phyloP scores from a whole-genome alignment of 495 filamentous ascomycete species.

The Echria macrotheca region DNA sequence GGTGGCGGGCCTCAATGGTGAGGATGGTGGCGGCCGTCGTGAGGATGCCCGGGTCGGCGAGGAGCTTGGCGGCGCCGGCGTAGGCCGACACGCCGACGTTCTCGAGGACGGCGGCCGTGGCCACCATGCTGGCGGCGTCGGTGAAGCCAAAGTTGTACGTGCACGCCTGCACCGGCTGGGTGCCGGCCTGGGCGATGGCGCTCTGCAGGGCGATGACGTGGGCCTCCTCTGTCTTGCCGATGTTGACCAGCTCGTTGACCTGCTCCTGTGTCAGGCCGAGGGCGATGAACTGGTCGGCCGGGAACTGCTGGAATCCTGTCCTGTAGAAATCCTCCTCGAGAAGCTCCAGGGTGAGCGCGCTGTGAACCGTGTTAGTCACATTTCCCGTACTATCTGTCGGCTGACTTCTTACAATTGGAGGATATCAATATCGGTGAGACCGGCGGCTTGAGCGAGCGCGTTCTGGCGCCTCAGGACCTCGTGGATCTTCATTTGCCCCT shows the following conservation, averaged over 20 bases:
- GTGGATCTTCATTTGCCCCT: conserved; percentile 39
- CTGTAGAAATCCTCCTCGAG: conserved; percentile 59
- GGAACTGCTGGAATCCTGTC: conserved; percentile 56
- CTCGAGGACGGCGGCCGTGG: conserved; percentile 55
- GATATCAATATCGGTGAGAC: conserved; percentile 59
- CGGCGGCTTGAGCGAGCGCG: conserved; percentile 45
- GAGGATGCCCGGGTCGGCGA: conserved; percentile 48
- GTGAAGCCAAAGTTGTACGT: conserved; percentile 60
- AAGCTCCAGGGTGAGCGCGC: conserved; percentile 60
- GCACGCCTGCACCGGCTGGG: conserved; percentile 54
- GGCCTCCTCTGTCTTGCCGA: conserved; percentile 50
- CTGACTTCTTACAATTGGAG: conserved; percentile 64
- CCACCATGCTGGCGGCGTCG: conserved; percentile 53
- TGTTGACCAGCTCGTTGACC: conserved; percentile 44
- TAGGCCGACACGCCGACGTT: conserved; percentile 59
- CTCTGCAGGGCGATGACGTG: conserved; percentile 54
- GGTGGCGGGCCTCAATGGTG: conserved; percentile 57
- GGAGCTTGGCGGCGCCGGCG: conserved; percentile 56
- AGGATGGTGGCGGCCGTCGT: conserved; percentile 53
- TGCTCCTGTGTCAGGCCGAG: conserved; percentile 47
- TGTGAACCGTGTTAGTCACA: conserved; percentile 27
- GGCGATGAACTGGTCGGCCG: conserved; percentile 50
- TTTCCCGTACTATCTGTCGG: too few species aligned
- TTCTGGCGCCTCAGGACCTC: conserved; percentile 46
- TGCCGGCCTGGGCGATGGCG: conserved; percentile 49